phyloP scores from a whole-genome alignment of 2,329 filamentous ascomycete species.

The Tolypocladium inflatum region DNA sequence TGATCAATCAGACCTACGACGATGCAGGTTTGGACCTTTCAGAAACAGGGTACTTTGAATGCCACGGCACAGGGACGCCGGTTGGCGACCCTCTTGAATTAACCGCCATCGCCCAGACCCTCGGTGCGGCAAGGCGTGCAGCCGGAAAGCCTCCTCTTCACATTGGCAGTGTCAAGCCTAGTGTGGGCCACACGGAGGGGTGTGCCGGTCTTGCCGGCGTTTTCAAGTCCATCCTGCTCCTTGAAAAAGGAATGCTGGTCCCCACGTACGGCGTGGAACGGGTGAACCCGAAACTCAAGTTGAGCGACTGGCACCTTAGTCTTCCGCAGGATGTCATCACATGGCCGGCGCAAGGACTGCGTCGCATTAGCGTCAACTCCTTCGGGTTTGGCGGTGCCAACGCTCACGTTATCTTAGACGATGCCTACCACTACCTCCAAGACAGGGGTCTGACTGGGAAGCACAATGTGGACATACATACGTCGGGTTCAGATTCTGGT shows the following conservation, averaged over 20 bases:
- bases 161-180: conserved; percentile 23
- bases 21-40: conserved; percentile 10
- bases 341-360: conserved; percentile 22
- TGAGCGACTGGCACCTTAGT: conserved; percentile 15
- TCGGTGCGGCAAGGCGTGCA: conserved; percentile 7
- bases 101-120: conserved; percentile 19
- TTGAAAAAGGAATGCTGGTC: conserved; percentile 28
- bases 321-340: conserved; percentile 18
- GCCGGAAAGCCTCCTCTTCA: conserved; percentile 7
- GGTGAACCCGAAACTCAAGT: conserved; percentile 25
- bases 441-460: not conserved
- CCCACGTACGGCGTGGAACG: conserved; percentile 27
- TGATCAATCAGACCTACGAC: conserved; percentile 20
- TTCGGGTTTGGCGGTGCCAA: conserved; percentile 28
- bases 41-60: conserved; percentile 23
- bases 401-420: conserved; percentile 13
- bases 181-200: conserved; percentile 34
- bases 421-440: not conserved
- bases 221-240: conserved; percentile 31
- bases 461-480: not conserved
- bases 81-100: conserved; percentile 27
- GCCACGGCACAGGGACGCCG: conserved; percentile 28
- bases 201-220: conserved; percentile 30
- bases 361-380: conserved; percentile 18
- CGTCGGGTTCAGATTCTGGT: too few relatives aligned